Base-by-base conservation (phyloP, 2,329 filamentous ascomycete species). In the Fusarium decemcellulare region DNA sequence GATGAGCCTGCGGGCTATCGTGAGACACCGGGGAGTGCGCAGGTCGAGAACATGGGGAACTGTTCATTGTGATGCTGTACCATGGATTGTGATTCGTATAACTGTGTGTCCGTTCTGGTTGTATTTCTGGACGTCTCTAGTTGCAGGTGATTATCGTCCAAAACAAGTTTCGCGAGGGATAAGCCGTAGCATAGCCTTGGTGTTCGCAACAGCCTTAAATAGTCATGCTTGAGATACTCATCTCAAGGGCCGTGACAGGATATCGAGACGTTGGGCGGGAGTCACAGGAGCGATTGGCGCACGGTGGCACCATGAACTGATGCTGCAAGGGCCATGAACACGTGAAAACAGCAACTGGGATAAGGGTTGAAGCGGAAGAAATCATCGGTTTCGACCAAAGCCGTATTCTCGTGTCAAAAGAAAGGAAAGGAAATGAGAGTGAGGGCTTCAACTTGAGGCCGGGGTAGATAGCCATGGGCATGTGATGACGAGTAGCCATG, bases 221-320 rank as follows among this genome's bases (percentile, higher is more conserved):
- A 30, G 27, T 16, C 37, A 54, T 42, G 32, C 37, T 43, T 42
- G 37, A 43, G 37, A 53, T 53, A 30, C 37, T 39, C 23, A 39
- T 53, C 36, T 29, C n/a, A 40, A 43, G 9, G 8, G 23, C 12
- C 46, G 16, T 50, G 46, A 37, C 11, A 47, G 32, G 16, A 29
- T 36, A 8, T 30, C 43, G 42, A 51, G n/a, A 40, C 50, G 55
- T 29, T 29, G 34, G 43, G 43, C 57, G 18, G 23, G 23, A 42
- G 40, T 48, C 59, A 64, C 61, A 59, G 40, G 34, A 44, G 44
- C 40, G 61, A 37, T 50, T 50, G 40, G 54, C 62, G 66, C 51
- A 50, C 42, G 40, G 67, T 68, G 36, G 36, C 46, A 68, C 67
- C 50, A 60, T 60, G 39, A 43, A 56, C 46, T 59, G 67, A 54